Evolutionary conservation across 2,329 filamentous ascomycete genomes (phyloP).

Genomic region (Claviceps sorghi): DNA sequence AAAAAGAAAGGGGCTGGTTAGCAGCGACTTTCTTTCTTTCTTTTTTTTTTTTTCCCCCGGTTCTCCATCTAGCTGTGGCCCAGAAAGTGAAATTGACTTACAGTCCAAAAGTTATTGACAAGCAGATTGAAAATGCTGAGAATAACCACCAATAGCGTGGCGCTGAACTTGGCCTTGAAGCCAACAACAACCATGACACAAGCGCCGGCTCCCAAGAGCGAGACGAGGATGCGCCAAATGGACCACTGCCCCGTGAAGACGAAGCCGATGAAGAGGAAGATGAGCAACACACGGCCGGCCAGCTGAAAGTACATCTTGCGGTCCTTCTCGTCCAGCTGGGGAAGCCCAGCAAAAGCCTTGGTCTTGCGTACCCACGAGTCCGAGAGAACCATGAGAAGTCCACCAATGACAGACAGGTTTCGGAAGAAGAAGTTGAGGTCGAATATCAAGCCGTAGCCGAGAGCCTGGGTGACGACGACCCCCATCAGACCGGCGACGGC

Average conservation of each 20-base stretch:
- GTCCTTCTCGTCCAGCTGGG: constrained; percentile 94
- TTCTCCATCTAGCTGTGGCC: too few species aligned
- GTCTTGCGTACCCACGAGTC: constrained; percentile 97
- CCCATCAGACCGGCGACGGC: constrained; percentile 80
- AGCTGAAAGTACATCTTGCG: constrained; percentile 99
- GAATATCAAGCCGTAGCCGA: constrained; percentile 96
- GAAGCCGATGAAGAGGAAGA: constrained; percentile 95
- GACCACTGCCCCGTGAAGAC: constrained; percentile 92
- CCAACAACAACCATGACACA: constrained; percentile 98
- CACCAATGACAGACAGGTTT: constrained; percentile 94
- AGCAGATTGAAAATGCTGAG: constrained; percentile 92
- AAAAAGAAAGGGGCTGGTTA: constrained; percentile 1
- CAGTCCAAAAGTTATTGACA: constrained; percentile 99
- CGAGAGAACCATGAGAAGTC: constrained; percentile 92
- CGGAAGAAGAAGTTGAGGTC: constrained; percentile 99
- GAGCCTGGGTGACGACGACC: constrained; percentile 83
- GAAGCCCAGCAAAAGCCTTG: constrained; percentile 89
- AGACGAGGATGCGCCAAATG: constrained; percentile 74
- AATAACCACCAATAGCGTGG: constrained; percentile 85
- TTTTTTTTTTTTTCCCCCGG: background rate
- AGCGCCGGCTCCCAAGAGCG: constrained; percentile 70
- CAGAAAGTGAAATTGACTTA: constrained; percentile 32
- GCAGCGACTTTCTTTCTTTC: background rate
- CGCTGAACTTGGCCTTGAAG: constrained; percentile 99
- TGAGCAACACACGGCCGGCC: constrained; percentile 83